Evolutionary conservation across 2,329 filamentous ascomycete genomes (phyloP).

Genomic region (Scopulariopsis brevicaulis): DNA sequence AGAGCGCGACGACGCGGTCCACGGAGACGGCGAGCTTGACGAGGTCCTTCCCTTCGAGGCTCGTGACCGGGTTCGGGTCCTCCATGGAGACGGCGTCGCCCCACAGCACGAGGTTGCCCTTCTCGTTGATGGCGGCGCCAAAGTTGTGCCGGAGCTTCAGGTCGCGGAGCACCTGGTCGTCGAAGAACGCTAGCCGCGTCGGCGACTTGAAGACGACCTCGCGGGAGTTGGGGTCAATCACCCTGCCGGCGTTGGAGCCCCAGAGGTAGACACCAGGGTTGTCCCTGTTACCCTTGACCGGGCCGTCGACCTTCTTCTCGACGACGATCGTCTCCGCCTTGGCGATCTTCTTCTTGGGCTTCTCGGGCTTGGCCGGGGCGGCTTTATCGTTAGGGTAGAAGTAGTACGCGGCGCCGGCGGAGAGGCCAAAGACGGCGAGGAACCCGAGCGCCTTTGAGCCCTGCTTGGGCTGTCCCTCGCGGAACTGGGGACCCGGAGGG

Average conservation of each 20-base stretch:
- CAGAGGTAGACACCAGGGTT: slow-evolving; percentile 87
- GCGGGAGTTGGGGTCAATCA: slow-evolving; percentile 74
- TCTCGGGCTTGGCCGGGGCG: slow-evolving; percentile 6
- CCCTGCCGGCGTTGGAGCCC: slow-evolving; percentile 77
- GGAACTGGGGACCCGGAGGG: neutral
- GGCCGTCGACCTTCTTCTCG: slow-evolving; percentile 55
- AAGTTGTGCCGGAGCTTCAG: slow-evolving; percentile 75
- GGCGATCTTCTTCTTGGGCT: slow-evolving; percentile 6
- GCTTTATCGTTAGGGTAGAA: slow-evolving; percentile 5
- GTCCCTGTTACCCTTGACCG: slow-evolving; percentile 72
- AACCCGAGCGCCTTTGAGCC: slow-evolving; percentile 1
- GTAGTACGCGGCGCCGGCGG: slow-evolving; percentile 9
- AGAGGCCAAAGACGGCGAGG: slow-evolving; percentile 5
- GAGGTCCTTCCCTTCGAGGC: slow-evolving; percentile 73
- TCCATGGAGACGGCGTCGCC: slow-evolving; percentile 63
- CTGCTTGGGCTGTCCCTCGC: neutral
- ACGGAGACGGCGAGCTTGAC: slow-evolving; percentile 64
- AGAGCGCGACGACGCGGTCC: slow-evolving; percentile 74
- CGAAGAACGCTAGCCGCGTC: slow-evolving; percentile 67
- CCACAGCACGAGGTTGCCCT: slow-evolving; percentile 88
- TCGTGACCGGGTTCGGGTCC: slow-evolving; percentile 52
- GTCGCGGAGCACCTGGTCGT: slow-evolving; percentile 74
- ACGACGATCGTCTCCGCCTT: slow-evolving; percentile 40
- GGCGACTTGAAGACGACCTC: slow-evolving; percentile 73
- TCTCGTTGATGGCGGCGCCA: slow-evolving; percentile 77